These are phyloP conservation scores for Microsporum audouinii DNA, from an alignment of 2,329 filamentous ascomycete species.

Conservation along the genomic window DNA sequence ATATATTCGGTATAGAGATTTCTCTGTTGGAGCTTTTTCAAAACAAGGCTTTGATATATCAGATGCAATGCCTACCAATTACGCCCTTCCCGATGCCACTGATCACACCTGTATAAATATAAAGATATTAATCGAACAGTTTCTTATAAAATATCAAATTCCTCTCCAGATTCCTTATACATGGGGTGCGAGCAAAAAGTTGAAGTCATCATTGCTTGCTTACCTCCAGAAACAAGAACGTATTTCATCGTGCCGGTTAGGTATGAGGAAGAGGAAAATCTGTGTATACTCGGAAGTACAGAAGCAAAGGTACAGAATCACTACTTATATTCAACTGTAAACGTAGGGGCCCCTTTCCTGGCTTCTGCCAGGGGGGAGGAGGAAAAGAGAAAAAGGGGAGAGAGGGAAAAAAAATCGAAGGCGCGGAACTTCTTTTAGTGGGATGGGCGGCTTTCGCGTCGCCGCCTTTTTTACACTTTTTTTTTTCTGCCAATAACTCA, in stretches of 20 bases:
- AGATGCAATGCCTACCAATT: slow-evolving; percentile 43
- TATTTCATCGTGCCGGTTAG: slow-evolving; percentile 55
- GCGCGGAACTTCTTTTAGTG: neutral
- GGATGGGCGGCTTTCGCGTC: neutral
- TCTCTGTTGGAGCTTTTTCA: slow-evolving; percentile 16
- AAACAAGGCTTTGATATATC: slow-evolving; percentile 10
- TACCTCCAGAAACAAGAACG: slow-evolving; percentile 68
- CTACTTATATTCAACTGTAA: slow-evolving; percentile 2
- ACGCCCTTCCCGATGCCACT: slow-evolving; percentile 50
- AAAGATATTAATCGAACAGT: neutral
- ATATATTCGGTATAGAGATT: slow-evolving; percentile 19
- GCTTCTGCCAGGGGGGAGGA: slow-evolving; percentile 10
- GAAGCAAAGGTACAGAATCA: neutral
- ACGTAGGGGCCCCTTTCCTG: slow-evolving; percentile 12
- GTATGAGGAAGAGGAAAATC: neutral
- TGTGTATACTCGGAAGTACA: neutral
- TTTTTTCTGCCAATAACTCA: neutral
- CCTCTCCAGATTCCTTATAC: neutral
- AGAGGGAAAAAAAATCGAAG: slow-evolving; percentile 2
- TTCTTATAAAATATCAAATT: neutral
- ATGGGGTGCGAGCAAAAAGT: neutral
- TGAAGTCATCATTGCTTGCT: slow-evolving; percentile 20
- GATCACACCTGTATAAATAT: slow-evolving; percentile 31
- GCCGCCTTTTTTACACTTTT: neutral
- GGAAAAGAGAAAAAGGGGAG: neutral